Base-by-base conservation (phyloP, 306 rosid genomes). In the Parietaria judaica region DNA sequence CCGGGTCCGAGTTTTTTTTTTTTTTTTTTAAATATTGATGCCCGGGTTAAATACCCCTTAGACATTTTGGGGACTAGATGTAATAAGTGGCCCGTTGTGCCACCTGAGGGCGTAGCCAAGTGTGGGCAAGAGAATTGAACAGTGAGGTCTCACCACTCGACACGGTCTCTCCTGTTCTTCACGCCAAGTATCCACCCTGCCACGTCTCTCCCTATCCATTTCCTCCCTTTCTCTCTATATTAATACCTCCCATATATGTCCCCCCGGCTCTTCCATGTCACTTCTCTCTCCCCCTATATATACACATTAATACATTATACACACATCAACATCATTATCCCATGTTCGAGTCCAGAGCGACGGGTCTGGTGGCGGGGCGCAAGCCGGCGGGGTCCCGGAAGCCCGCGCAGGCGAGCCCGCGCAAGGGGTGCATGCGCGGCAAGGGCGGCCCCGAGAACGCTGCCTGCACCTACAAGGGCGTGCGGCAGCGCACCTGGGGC, bases 361-460 rank as follows among this genome's bases (percentile, higher is more conserved):
- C 23, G 35, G 45, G 41, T 10, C 71, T 70, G 58, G 56, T 80
- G 74, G 72, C 70, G 56, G 16, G 31, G 31, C 31, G 31, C 31
- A 23, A 23, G 31, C 31, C 78, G 76, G 51, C 71, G 68, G 51
- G 65, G 51, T 50, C 36, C 68, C 82, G 71, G 68, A 73, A 56
- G 54, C 57, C 89, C 3, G 76, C 82, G 0, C 96, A 85, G 11
- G 92, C 95, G 1, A 83, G 82, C 56, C 85, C 98, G 0, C 75
- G 96, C 52, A 91, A 91, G 56, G 98, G 96, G 8, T 91, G 96
- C 11, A 91, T 91, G 98, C 72, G 86, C 61, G 98, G 96, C 6
- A 91, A 91, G 54, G 98, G 98, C 3, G 98, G 96, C 35, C 98
- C 98, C 0, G 88, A 88, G 34, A 91, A 91, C 9, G 88, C 98